A percentile compares a stretch with the other conserved stretches of the same genome.
These are phyloP conservation scores for Eustoma russellianum DNA, from an alignment of 257 asterid species.

Conservation along the genomic window DNA sequence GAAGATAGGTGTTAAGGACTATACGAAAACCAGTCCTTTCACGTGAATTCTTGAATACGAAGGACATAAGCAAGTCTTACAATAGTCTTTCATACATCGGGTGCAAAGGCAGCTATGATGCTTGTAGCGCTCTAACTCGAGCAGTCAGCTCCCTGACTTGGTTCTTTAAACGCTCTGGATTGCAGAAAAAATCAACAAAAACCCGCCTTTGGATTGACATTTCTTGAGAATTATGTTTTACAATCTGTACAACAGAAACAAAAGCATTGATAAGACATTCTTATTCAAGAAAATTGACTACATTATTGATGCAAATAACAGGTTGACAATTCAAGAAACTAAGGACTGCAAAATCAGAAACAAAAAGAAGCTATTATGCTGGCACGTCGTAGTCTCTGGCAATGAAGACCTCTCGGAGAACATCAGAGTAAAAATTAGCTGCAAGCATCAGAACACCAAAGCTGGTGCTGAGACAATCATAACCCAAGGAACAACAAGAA, in stretches of 20 bases:
- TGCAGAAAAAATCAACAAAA: slow-evolving; percentile 91
- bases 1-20: no score
- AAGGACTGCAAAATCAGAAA: background rate
- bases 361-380: no score
- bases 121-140: slow-evolving; percentile 79
- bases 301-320: background rate
- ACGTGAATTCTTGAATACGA: no score
- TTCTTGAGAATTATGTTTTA: slow-evolving; percentile 87
- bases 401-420: background rate
- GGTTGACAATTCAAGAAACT: background rate
- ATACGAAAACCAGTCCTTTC: no score
- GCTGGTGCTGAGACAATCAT: background rate
- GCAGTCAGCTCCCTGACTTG: slow-evolving; percentile 90
- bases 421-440: background rate
- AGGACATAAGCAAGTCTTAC: no score
- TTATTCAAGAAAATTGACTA: background rate
- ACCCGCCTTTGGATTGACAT: slow-evolving; percentile 79
- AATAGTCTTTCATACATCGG: no score
- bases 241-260: slow-evolving; percentile 42
- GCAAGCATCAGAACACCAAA: background rate
- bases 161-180: slow-evolving; percentile 82
- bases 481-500: slow-evolving; percentile 1
- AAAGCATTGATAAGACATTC: background rate
- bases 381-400: no score
- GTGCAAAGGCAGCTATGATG: slow-evolving; percentile 46